A percentile compares a stretch with the other conserved stretches of the same genome.
Conservation (phyloP, 2,329 filamentous ascomycete species). For the Talaromyces pinophilus region DNA sequence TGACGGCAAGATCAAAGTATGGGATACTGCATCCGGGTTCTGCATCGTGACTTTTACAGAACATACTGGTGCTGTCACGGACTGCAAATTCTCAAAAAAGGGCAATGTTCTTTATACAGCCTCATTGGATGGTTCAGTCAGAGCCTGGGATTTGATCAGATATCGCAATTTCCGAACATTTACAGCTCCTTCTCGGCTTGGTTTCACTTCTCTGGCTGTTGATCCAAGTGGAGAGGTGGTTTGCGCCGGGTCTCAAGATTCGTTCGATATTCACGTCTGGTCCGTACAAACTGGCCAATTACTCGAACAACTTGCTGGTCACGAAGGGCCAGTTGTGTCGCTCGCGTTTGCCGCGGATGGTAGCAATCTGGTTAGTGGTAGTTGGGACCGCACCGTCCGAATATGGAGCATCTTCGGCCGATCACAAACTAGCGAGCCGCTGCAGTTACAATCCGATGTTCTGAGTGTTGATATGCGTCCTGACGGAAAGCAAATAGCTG, state of each 20-base stretch:
- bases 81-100: constrained; percentile 91
- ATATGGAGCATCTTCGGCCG: constrained; percentile 95
- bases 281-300: constrained; percentile 96
- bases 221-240: constrained; percentile 96
- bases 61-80: constrained; percentile 87
- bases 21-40: constrained; percentile 95
- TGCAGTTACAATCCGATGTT: constrained; percentile 90
- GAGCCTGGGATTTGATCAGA: constrained; percentile 93
- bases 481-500: constrained; percentile 85
- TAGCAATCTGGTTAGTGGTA: constrained; percentile 80
- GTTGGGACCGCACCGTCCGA: constrained; percentile 93
- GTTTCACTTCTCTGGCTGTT: constrained; percentile 93
- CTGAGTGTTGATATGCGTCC: constrained; percentile 83
- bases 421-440: constrained; percentile 90
- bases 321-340: constrained; percentile 89
- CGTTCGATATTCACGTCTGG: constrained; percentile 97
- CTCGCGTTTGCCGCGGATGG: constrained; percentile 88
- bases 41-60: constrained; percentile 98
- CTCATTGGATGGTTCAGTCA: constrained; percentile 87
- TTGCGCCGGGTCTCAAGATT: constrained; percentile 90
- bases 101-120: constrained; percentile 95
- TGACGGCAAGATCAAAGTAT: constrained; percentile 97
- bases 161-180: constrained; percentile 98
- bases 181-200: constrained; percentile 85
- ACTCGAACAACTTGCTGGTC: constrained; percentile 84